Conservation (phyloP, 352 stramenopile species). For the Phytophthora cryptogea region DNA sequence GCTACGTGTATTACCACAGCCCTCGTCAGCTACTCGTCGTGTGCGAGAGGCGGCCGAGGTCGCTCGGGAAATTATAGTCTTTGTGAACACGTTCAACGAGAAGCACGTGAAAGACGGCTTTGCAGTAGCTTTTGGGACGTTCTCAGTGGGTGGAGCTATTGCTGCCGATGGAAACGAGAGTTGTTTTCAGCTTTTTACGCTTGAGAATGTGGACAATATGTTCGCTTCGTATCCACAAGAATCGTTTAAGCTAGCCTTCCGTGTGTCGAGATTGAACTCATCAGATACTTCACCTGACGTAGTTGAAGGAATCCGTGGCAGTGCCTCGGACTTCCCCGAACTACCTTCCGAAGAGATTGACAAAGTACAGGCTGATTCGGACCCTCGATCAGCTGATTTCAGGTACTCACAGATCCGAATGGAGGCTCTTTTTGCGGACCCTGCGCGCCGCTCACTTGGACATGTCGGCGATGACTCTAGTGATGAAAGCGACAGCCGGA, state of each 20-base stretch:
- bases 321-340: slow-evolving; percentile 4
- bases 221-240: slow-evolving; percentile 45
- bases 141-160: slow-evolving; percentile 38
- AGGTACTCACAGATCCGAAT: slow-evolving; percentile 78
- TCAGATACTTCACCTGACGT: slow-evolving; percentile 1
- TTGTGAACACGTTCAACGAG: slow-evolving; percentile 65
- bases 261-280: slow-evolving; percentile 41
- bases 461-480: slow-evolving; percentile 25
- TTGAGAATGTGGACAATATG: slow-evolving; percentile 32
- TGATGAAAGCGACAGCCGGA: slow-evolving; percentile 29
- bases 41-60: slow-evolving; percentile 33
- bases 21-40: slow-evolving; percentile 45
- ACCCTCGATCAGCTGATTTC: slow-evolving; percentile 66
- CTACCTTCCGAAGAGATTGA: slow-evolving; percentile 23
- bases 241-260: slow-evolving; percentile 74
- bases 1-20: slow-evolving; percentile 67
- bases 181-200: slow-evolving; percentile 44
- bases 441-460: slow-evolving; percentile 21
- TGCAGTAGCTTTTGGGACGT: slow-evolving; percentile 59
- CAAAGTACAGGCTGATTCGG: slow-evolving; percentile 29
- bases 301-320: slow-evolving; percentile 4
- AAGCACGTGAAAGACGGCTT: slow-evolving; percentile 63
- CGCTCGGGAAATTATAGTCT: slow-evolving; percentile 46
- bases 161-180: slow-evolving; percentile 46
- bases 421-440: slow-evolving; percentile 70